phyloP scores from a whole-genome alignment of 495 filamentous ascomycete genomes.

The Neurospora sp. region DNA sequence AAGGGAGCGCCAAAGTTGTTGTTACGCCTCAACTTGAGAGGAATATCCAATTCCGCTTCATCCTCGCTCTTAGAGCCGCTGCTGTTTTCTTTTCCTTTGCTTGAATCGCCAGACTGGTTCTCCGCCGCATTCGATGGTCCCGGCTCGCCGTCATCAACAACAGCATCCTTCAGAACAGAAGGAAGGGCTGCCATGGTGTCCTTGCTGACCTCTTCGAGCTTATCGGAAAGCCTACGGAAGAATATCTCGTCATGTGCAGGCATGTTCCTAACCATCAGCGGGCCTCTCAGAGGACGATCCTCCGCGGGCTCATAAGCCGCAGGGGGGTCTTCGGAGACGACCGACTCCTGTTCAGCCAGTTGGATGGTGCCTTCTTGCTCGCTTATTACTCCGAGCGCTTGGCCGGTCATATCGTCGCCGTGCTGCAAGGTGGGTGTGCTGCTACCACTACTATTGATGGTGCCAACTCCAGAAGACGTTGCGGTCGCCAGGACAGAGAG shows the following conservation, averaged over 20 bases:
- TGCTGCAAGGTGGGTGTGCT: constrained; percentile 25
- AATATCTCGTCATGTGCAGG: constrained; percentile 38
- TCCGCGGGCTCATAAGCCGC: constrained; percentile 18
- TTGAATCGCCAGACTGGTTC: constrained; percentile 1
- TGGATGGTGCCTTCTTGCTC: constrained; percentile 2
- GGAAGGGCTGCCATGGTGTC: constrained; percentile 27
- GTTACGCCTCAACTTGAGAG: constrained; percentile 47
- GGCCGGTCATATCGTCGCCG: constrained; percentile 14
- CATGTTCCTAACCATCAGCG: constrained; percentile 35
- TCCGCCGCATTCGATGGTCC: not conserved
- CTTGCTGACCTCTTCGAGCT: constrained; percentile 30
- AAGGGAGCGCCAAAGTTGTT: constrained; percentile 49
- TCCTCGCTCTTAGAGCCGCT: constrained; percentile 20
- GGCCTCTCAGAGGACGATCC: constrained; percentile 32
- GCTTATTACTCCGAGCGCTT: not conserved
- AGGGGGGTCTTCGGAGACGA: constrained; percentile 11
- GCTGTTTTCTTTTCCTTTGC: constrained; percentile 10
- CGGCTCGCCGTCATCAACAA: constrained; percentile 9
- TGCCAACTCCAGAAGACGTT: constrained; percentile 22
- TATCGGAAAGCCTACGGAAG: constrained; percentile 30
- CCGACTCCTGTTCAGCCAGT: not conserved
- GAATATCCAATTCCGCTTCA: constrained; percentile 39
- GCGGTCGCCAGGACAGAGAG: constrained; percentile 31
- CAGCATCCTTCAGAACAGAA: constrained; percentile 25
- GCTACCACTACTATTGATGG: constrained; percentile 29